These are phyloP conservation scores for Candida coleopterorum DNA, from an alignment of 805 yeast genomes.

Conservation along the genomic window DNA sequence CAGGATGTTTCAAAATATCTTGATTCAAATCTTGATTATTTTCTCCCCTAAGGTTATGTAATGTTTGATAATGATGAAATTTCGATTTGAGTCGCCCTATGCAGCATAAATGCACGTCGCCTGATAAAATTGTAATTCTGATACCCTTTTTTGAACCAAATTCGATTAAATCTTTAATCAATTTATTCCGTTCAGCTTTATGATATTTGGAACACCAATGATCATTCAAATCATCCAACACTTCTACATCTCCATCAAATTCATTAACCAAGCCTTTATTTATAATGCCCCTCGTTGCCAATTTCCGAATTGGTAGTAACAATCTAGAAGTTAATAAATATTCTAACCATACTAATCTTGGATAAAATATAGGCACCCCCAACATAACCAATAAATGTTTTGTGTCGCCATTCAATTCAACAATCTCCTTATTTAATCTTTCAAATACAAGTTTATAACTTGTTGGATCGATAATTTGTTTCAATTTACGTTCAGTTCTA, in stretches of 20 bases:
- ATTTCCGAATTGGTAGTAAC: slow-evolving; percentile 57
- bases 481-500: slow-evolving; percentile 78
- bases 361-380: slow-evolving; percentile 94
- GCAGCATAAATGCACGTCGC: slow-evolving; percentile 91
- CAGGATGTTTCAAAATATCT: slow-evolving; percentile 46
- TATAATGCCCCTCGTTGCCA: slow-evolving; percentile 54
- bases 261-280: slow-evolving; percentile 78
- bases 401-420: slow-evolving; percentile 38
- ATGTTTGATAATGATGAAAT: slow-evolving; percentile 29
- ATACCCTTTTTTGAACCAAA: slow-evolving; percentile 62
- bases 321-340: slow-evolving; percentile 55
- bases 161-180: slow-evolving; percentile 56
- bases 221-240: slow-evolving; percentile 88
- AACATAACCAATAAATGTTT: slow-evolving; percentile 78
- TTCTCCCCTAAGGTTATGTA: slow-evolving; percentile 15
- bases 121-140: slow-evolving; percentile 79
- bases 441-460: slow-evolving; percentile 61
- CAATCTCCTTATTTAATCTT: slow-evolving; percentile 56
- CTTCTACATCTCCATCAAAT: slow-evolving; percentile 87
- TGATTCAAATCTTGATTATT: slow-evolving; percentile 28
- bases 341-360: slow-evolving; percentile 90
- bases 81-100: slow-evolving; percentile 71
- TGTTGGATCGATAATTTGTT: slow-evolving; percentile 47
- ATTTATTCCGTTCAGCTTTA: slow-evolving; percentile 74
- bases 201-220: slow-evolving; percentile 95